These are phyloP conservation scores for Aspergillus novoparasiticus DNA, from an alignment of 2,329 filamentous ascomycete genomes.

Conservation along the genomic window DNA sequence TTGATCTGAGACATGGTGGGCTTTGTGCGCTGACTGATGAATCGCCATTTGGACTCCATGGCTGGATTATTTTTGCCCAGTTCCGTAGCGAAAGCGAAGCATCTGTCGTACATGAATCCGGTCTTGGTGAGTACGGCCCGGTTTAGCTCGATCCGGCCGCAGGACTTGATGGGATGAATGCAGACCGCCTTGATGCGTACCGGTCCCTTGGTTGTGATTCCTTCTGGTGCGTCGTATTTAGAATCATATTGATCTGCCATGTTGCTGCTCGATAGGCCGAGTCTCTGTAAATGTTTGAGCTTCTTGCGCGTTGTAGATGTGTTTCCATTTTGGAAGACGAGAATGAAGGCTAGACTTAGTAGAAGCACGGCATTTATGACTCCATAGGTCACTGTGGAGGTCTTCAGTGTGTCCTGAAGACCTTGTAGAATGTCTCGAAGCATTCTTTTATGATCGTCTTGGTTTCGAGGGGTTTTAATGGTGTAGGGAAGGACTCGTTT, in stretches of 20 bases:
- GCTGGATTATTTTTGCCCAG: not conserved
- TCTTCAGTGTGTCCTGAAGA: not conserved
- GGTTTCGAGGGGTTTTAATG: not conserved
- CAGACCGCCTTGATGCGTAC: slow-evolving; percentile 23
- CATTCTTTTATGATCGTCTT: not conserved
- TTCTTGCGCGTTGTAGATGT: not conserved
- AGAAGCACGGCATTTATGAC: not conserved
- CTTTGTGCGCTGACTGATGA: slow-evolving; percentile 29
- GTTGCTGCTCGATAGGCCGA: slow-evolving; percentile 1
- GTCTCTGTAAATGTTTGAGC: not conserved
- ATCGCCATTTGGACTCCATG: slow-evolving; percentile 19
- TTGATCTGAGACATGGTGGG: slow-evolving; percentile 24
- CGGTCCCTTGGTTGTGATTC: not conserved
- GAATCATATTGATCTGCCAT: slow-evolving; percentile 6
- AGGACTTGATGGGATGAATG: slow-evolving; percentile 27
- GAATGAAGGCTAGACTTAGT: not conserved
- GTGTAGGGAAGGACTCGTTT: not conserved
- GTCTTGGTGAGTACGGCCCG: slow-evolving; percentile 23
- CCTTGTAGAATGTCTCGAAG: not conserved
- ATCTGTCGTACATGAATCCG: slow-evolving; percentile 26
- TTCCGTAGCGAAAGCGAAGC: slow-evolving; percentile 23
- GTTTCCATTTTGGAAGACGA: not conserved
- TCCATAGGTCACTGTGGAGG: not conserved
- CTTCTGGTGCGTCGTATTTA: not conserved
- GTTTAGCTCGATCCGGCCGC: slow-evolving; percentile 21